Evolutionary conservation across 2,329 filamentous ascomycete species (phyloP), one percentile per base, ranked within the genome.

Genomic region (Exophiala aquamarina): DNA sequence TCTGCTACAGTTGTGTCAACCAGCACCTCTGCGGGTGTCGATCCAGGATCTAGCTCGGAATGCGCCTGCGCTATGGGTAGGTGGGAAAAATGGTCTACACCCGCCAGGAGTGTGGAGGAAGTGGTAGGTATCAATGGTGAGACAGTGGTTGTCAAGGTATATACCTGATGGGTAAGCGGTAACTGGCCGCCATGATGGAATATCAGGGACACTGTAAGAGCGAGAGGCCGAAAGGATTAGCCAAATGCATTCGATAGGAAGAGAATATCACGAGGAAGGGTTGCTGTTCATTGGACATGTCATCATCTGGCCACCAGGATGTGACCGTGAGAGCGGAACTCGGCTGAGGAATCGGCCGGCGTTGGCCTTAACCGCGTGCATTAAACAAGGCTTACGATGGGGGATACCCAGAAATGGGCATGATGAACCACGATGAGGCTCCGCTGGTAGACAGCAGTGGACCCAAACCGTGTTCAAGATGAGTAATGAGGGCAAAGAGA

Each of bases 121-220:
- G 31, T 23, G 7, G 26, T 33, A 31, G 47, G 18, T 21, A 42
- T 19, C 26, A 49, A 20, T 6, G 18, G 13, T 28, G 42, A 47
- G 26, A 46, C 13, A n/a, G 32, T 42, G 23, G 49, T 40, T 23
- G 40, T 34, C 17, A 37, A 19, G 42, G 46, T 48, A 55, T 55
- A 52, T 55, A 55, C 33, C 13, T 49, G 17, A 36, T 52, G 49
- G 23, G 52, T 52, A 41, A 50, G 49, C 52, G 45, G 40, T 21
- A 34, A 31, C 37, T 34, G 39, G 41, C 23, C 43, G 36, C 28
- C 42, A 55, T 47, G 47, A 41, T 52, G 54, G 36, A 34, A 46
- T 47, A 40, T 52, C 41, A 56, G 44, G 47, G 56, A 53, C 58
- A 61, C 59, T 61, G 47, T 54, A 49, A 52, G 41, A 49, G 46